Evolutionary conservation across 2,329 filamentous ascomycete species (phyloP).

Genomic region (Blastomyces percursus): DNA sequence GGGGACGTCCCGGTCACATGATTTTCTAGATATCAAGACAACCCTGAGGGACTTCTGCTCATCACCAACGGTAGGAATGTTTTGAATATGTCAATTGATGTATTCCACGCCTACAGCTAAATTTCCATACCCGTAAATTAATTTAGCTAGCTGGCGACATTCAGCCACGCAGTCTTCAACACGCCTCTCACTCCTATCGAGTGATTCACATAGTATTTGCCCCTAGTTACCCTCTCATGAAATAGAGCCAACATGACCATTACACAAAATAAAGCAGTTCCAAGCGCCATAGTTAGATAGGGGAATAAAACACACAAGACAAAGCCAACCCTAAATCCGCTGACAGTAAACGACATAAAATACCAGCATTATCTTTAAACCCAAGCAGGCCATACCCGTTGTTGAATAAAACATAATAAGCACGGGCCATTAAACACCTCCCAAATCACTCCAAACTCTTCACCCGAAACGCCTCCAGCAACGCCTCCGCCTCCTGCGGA

Average conservation of each 20-base stretch:
- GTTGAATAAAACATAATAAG: not conserved
- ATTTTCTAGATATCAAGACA: not conserved
- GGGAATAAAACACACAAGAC: not conserved
- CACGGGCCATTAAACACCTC: not conserved
- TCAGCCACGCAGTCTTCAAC: not conserved
- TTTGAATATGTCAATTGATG: not conserved
- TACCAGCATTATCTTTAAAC: not conserved
- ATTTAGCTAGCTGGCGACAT: not conserved
- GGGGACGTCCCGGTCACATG: not conserved
- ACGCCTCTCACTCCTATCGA: not conserved
- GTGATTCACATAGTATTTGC: not conserved
- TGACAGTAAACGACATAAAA: not conserved
- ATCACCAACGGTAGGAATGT: not conserved
- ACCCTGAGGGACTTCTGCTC: not conserved
- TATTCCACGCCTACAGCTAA: not conserved
- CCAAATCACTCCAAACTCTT: slow-evolving; percentile 1
- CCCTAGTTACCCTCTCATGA: not conserved
- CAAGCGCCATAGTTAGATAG: not conserved
- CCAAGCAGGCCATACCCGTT: too few species aligned
- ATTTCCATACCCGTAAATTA: not conserved
- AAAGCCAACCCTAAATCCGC: not conserved
- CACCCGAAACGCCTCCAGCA: slow-evolving; percentile 37
- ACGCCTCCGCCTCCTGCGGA: slow-evolving; percentile 61
- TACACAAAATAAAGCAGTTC: not conserved
- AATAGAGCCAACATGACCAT: not conserved